phyloP scores from a whole-genome alignment of 495 filamentous ascomycete species.

The Penicillium verhagenii region DNA sequence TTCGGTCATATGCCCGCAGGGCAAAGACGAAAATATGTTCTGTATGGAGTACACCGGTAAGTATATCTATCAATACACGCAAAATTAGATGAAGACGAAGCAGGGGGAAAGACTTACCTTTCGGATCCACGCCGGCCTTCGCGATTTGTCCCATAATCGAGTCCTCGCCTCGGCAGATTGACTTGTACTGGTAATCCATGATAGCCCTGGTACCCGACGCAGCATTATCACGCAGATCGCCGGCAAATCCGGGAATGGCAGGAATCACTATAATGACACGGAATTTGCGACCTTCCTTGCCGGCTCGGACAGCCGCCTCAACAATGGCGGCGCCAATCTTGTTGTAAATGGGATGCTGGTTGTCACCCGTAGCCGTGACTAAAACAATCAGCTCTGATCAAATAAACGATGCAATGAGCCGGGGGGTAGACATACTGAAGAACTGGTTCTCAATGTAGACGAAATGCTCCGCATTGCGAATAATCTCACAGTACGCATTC shows the following conservation, averaged over 20 bases:
- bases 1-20: slow-evolving; percentile 81
- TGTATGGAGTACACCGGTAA: background rate
- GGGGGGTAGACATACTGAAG: slow-evolving; percentile 57
- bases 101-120: slow-evolving; percentile 22
- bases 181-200: slow-evolving; percentile 99
- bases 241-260: slow-evolving; percentile 89
- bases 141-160: slow-evolving; percentile 81
- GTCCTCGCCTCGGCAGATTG: slow-evolving; percentile 84
- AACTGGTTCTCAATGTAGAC: slow-evolving; percentile 99
- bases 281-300: slow-evolving; percentile 85
- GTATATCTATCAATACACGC: background rate
- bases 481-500: slow-evolving; percentile 85
- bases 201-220: slow-evolving; percentile 88
- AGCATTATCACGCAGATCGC: slow-evolving; percentile 78
- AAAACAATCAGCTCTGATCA: slow-evolving; percentile 10
- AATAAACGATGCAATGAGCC: slow-evolving; percentile 1
- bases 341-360: slow-evolving; percentile 84
- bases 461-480: slow-evolving; percentile 80
- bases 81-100: background rate
- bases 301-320: slow-evolving; percentile 79
- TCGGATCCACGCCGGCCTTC: slow-evolving; percentile 77
- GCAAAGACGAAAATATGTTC: slow-evolving; percentile 91
- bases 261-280: slow-evolving; percentile 86
- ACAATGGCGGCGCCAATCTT: slow-evolving; percentile 84
- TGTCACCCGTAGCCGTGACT: slow-evolving; percentile 86